These are phyloP conservation scores for Aureobasidium sp. DNA, from an alignment of 2,329 filamentous ascomycete genomes.

Conservation along the genomic window DNA sequence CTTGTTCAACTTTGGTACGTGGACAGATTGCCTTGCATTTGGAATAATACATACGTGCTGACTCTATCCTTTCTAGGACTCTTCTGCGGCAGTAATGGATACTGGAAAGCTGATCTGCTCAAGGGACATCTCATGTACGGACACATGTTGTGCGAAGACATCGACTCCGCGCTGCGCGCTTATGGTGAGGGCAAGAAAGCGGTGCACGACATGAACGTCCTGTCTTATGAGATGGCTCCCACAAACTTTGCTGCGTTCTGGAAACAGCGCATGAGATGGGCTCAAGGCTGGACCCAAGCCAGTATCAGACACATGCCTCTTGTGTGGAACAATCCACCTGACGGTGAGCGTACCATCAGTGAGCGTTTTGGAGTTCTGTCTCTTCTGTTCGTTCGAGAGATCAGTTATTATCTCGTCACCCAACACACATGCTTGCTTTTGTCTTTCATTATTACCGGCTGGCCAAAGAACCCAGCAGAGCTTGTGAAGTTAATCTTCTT, in stretches of 20 bases:
- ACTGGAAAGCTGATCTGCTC: constrained; percentile 40
- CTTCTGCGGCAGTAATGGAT: constrained; percentile 45
- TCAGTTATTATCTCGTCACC: constrained; percentile 43
- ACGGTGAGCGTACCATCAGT: constrained; percentile 31
- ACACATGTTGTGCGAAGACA: constrained; percentile 45
- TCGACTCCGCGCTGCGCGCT: constrained; percentile 43
- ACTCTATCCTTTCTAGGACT: constrained; percentile 19
- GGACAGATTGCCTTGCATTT: background rate
- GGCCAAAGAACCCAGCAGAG: constrained; percentile 32
- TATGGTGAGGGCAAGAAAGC: constrained; percentile 38
- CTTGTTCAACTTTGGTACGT: constrained; percentile 40
- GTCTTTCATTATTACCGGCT: constrained; percentile 40
- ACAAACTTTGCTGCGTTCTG: constrained; percentile 39
- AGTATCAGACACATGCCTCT: constrained; percentile 37
- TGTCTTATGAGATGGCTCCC: constrained; percentile 43
- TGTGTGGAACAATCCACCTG: constrained; percentile 35
- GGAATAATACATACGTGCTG: background rate
- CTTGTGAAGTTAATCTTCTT: constrained; percentile 41
- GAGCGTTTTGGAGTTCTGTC: constrained; percentile 40
- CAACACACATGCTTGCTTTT: constrained; percentile 42
- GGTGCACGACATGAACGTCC: constrained; percentile 43
- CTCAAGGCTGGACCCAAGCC: constrained; percentile 46
- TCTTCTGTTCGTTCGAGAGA: constrained; percentile 39
- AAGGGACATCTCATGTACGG: constrained; percentile 43
- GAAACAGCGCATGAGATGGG: constrained; percentile 46